A percentile compares a stretch with the other conserved stretches of the same genome.
Evolutionary conservation across 2,329 filamentous ascomycete genomes (phyloP).

Genomic region (Ophiosphaerella narmari): DNA sequence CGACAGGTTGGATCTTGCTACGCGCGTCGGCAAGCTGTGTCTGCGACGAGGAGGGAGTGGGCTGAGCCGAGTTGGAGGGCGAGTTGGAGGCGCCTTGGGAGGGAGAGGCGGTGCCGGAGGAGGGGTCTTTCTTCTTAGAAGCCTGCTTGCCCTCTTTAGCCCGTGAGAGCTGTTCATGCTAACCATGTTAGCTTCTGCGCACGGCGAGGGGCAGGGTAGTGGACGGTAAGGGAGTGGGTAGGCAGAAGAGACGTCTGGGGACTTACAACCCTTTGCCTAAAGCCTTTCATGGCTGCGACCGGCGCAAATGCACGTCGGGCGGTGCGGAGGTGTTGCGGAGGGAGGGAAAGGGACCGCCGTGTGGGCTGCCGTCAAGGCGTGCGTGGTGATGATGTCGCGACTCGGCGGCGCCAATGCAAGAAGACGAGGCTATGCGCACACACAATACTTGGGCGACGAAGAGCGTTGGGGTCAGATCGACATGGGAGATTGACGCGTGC

Average conservation of each 20-base stretch:
- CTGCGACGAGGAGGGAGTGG: constrained; percentile 86
- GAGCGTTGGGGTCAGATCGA: constrained; percentile 30
- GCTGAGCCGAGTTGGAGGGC: constrained; percentile 64
- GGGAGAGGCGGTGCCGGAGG: constrained; percentile 77
- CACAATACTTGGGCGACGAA: constrained; percentile 16
- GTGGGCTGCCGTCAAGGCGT: constrained; percentile 28
- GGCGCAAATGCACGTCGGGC: constrained; percentile 37
- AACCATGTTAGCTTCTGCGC: constrained; percentile 54
- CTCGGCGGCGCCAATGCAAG: constrained; percentile 35
- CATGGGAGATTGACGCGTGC: constrained; percentile 36
- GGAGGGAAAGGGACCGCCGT: constrained; percentile 28
- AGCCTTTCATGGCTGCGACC: constrained; percentile 83
- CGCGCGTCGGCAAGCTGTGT: constrained; percentile 84
- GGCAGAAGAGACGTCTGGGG: constrained; percentile 28
- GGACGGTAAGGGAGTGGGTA: constrained; percentile 29
- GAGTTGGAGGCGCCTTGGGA: constrained; percentile 64
- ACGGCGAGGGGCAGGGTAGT: constrained; percentile 29
- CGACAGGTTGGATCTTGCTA: constrained; percentile 73
- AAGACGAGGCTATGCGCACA: constrained; percentile 21
- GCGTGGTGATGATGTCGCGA: constrained; percentile 23
- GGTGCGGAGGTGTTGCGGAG: constrained; percentile 33
- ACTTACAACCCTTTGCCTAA: constrained; percentile 96
- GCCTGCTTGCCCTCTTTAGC: constrained; percentile 81
- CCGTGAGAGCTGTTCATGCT: constrained; percentile 85
- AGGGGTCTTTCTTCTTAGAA: constrained; percentile 65